Percentiles rank a stretch among this genome's conserved stretches.
Evolutionary conservation across 129 eudicot species (phyloP).

Genomic region (Centella asiatica): DNA sequence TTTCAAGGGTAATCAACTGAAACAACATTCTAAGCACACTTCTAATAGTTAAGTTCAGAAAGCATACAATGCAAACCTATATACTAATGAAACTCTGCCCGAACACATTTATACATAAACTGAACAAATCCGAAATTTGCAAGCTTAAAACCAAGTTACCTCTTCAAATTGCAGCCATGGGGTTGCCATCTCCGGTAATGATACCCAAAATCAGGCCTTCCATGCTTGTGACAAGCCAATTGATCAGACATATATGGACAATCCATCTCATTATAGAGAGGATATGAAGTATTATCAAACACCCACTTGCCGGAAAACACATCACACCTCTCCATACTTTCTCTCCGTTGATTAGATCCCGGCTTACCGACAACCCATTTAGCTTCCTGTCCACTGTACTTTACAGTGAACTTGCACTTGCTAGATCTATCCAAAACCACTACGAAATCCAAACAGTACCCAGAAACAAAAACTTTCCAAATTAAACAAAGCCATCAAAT

Average conservation of each 20-base stretch:
- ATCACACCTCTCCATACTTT: constrained; percentile 39
- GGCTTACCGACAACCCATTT: constrained; percentile 16
- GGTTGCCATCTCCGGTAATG: constrained; percentile 97
- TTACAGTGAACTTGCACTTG: constrained; percentile 55
- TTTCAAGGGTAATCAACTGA: background rate
- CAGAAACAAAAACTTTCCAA: background rate
- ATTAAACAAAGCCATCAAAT: constrained; percentile 10
- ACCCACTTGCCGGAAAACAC: constrained; percentile 81
- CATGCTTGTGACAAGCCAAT: constrained; percentile 93
- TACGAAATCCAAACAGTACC: constrained; percentile 16
- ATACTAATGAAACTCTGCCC: too few species aligned
- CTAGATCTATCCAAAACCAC: constrained; percentile 68
- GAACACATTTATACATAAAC: background rate
- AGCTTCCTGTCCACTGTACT: constrained; percentile 54
- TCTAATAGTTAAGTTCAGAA: background rate
- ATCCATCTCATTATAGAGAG: constrained; percentile 61
- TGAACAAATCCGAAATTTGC: background rate
- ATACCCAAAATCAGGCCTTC: constrained; percentile 67
- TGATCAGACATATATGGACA: constrained; percentile 96
- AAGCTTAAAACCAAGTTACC: constrained; percentile 28
- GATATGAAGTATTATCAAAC: constrained; percentile 61
- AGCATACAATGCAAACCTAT: background rate
- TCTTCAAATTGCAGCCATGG: constrained; percentile 63
- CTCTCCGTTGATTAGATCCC: constrained; percentile 28
- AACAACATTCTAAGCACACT: background rate